Conservation (phyloP, 2,329 filamentous ascomycete species). For the Diaporthe sp. region DNA sequence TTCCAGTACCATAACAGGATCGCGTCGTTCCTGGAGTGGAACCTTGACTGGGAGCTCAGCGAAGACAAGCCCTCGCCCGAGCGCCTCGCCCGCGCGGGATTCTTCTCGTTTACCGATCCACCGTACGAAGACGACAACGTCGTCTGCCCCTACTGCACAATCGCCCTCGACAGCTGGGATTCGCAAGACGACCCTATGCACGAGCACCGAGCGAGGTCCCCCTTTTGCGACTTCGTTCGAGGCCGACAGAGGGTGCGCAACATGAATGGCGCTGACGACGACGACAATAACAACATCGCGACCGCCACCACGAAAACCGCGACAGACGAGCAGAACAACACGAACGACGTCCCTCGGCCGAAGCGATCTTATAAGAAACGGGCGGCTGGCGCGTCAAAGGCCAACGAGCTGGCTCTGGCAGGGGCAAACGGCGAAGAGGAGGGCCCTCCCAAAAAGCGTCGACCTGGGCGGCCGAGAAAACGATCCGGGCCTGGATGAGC, state of each 20-base stretch:
- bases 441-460: not conserved
- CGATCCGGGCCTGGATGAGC: not conserved
- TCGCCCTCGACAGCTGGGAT: slow-evolving; percentile 17
- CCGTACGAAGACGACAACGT: slow-evolving; percentile 4
- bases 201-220: not conserved
- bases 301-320: too few relatives aligned
- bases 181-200: not conserved
- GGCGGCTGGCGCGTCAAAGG: not conserved
- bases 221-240: slow-evolving; percentile 2
- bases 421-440: not conserved
- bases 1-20: slow-evolving; percentile 38
- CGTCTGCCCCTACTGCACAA: slow-evolving; percentile 23
- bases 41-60: slow-evolving; percentile 13
- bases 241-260: not conserved
- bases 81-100: slow-evolving; percentile 29
- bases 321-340: not conserved
- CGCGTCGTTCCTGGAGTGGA: slow-evolving; percentile 36
- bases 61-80: slow-evolving; percentile 27
- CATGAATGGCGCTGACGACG: not conserved
- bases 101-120: not conserved
- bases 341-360: not conserved
- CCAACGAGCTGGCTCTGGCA: not conserved
- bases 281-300: too few relatives aligned
- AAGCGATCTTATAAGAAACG: not conserved
- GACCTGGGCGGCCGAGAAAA: not conserved